Evolutionary conservation across 2,329 filamentous ascomycete genomes (phyloP), one percentile per base, ranked within the genome.

Genomic region (Aspergillus novoparasiticus): DNA sequence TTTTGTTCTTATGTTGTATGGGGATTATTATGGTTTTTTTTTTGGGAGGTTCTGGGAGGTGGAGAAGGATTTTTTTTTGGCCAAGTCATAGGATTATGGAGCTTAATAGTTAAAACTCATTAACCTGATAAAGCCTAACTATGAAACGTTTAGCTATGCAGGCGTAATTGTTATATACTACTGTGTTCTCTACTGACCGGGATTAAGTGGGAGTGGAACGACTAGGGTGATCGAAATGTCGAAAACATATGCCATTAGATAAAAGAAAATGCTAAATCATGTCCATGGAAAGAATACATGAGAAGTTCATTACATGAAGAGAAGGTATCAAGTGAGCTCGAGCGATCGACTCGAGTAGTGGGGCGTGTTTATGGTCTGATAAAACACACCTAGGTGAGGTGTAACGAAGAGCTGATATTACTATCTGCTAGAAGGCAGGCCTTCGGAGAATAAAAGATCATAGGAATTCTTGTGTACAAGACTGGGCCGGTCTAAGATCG

Each of bases 221-320:
- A 9, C 30, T 32, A 32, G 12, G 34, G 5, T 14, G 34, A 36
- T 8, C n/a, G 43, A 23, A 45, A n/a, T 45, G 4, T 12, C 10
- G 43, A 43, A 39, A 51, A 34, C 28, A 39, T 19, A 39, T 55
- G 32, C n/a, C 60, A 64, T 54, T 64, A 64, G 58, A 64, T 23
- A 23, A 39, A 19, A 26, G 16, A 8, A 26, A 19, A 55, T 55
- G 51, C 51, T 21, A 23, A 26, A 21, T 55, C 51, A 39, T 55
- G 51, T 55, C 51, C 51, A 55, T 55, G 16, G 32, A 55, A 55
- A 55, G 34, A 39, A 55, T 55, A 55, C 51, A 55, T 55, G 34
- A 55, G 32, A 55, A 39, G 12, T 23, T 55, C 51, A 55, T 55
- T 55, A 55, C 62, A 64, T 60, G 62, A 61, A 64, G 50, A 59